Evolutionary conservation across 169 alveolate species (phyloP).

Genomic region (Plasmodium coatneyi): DNA sequence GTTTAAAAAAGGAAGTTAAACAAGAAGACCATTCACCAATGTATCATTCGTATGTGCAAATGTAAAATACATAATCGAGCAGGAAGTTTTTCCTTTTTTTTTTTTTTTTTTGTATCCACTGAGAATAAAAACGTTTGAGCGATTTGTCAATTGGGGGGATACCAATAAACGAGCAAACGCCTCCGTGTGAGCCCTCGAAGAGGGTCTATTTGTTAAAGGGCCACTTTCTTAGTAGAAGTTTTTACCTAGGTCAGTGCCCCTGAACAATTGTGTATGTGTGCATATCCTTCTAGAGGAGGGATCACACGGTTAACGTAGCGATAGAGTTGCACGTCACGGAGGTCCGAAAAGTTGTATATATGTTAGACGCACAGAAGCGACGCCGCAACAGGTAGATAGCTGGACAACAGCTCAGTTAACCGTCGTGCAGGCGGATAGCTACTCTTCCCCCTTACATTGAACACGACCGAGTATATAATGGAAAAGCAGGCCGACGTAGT

Average conservation of each 20-base stretch:
- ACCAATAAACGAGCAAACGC: background rate
- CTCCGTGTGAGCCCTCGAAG: background rate
- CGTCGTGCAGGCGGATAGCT: background rate
- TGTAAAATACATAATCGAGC: background rate
- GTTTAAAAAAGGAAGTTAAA: background rate
- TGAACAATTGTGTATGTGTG: background rate
- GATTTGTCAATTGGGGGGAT: background rate
- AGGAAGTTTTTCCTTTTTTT: background rate
- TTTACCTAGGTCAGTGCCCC: background rate
- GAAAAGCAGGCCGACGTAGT: background rate
- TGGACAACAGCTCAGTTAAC: background rate
- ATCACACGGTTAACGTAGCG: background rate
- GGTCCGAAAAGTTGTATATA: background rate
- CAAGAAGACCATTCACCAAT: background rate
- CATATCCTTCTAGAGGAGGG: background rate
- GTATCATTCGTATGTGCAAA: background rate
- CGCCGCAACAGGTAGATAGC: background rate
- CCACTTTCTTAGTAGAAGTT: background rate
- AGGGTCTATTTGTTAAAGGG: background rate
- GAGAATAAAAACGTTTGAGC: background rate
- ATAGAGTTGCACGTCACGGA: background rate
- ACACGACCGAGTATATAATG: conserved; percentile 1
- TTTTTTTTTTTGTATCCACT: background rate
- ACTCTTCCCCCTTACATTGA: background rate
- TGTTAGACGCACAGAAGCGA: background rate